Percentiles rank a stretch among this genome's conserved stretches.
These are phyloP conservation scores for Apostasia ramifera DNA, from an alignment of 106 monocot genomes.

Conservation along the genomic window DNA sequence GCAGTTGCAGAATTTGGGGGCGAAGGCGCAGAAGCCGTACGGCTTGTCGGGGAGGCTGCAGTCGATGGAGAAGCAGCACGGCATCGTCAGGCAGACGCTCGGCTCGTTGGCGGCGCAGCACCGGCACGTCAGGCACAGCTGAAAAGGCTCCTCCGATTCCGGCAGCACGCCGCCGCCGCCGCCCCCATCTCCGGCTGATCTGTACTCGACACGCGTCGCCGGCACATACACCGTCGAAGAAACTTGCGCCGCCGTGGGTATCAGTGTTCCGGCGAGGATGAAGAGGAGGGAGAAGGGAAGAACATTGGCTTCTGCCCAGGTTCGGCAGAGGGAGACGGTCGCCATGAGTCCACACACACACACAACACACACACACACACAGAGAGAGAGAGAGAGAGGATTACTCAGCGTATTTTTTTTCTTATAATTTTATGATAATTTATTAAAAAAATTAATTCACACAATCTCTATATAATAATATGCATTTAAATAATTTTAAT, in stretches of 20 bases:
- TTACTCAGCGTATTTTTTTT: no score
- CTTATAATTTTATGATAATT: no score
- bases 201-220: conserved; percentile 3
- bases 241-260: not conserved
- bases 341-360: no score
- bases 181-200: not conserved
- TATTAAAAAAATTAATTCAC: no score
- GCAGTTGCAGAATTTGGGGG: conserved; percentile 62
- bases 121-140: conserved; percentile 50
- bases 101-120: conserved; percentile 51
- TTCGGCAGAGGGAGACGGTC: no score
- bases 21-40: conserved; percentile 68
- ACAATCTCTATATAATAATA: no score
- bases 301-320: no score
- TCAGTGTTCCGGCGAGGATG: not conserved
- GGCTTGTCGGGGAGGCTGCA: conserved; percentile 80
- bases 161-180: not conserved
- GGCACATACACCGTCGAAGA: not conserved
- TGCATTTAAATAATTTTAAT: no score
- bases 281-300: not conserved
- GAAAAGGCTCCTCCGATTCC: conserved; percentile 36
- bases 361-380: no score
- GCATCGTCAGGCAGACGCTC: conserved; percentile 43
- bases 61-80: conserved; percentile 72
- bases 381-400: no score